Evolutionary conservation across 179 eudicot genomes (phyloP), one percentile per base, ranked within the genome.

Genomic region (Gypsophila paniculata): DNA sequence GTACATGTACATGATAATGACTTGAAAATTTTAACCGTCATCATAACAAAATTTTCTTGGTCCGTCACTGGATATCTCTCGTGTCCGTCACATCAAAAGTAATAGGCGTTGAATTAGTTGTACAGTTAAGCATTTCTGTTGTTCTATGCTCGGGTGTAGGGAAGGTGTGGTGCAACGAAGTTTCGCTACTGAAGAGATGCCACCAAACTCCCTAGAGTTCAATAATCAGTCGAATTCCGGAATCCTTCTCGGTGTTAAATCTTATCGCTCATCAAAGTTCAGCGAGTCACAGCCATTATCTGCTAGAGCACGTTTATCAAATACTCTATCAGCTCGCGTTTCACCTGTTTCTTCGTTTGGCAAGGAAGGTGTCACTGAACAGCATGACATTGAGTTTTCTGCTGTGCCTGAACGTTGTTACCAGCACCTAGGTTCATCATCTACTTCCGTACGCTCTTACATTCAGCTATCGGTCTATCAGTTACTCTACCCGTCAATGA

Each of bases 101-200:
- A n/a, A n/a, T n/a, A n/a, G n/a, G n/a, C n/a, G n/a, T n/a, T n/a
- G n/a, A n/a, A n/a, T n/a, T n/a, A n/a, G n/a, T n/a, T n/a, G n/a
- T n/a, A n/a, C n/a, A n/a, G n/a, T n/a, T n/a, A 10, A 65, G n/a
- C 34, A 42, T 65, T 19, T 65, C 13, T 65, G 69, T 42, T 65
- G 39, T 42, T 44, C 6, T 44, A 14, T 65, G 69, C 53, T 65
- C 26, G 51, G 38, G 48, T 75, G 72, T 65, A 93, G 96, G 86
- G 83, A 83, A 78, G 83, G 86, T 59, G 61, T 74, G 46, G 61
- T 60, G 82, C 79, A 65, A 72, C 74, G 84, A 74, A 72, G 67
- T 79, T 80, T 79, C 69, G 68, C 19, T 75, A 6, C 49, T 80
- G 84, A 76, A 74, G 55, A 61, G 78, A 82, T 74, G 59, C 77